Percentiles rank a stretch among this genome's conserved stretches.
These are phyloP conservation scores for Haberlea rhodopensis DNA, from an alignment of 257 asterid genomes.

Conservation along the genomic window DNA sequence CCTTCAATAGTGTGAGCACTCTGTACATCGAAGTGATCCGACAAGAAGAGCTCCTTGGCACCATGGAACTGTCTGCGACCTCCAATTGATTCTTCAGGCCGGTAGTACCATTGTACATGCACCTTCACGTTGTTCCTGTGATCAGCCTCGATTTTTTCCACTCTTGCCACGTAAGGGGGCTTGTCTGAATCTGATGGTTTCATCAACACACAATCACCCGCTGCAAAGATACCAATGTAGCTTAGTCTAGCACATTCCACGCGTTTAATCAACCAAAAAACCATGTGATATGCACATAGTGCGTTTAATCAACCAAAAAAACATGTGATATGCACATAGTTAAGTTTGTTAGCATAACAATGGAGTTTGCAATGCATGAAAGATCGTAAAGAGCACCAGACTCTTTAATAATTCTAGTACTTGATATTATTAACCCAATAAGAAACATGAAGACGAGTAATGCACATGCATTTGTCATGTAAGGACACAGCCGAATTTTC, in stretches of 20 bases:
- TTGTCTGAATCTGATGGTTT: conserved; percentile 57
- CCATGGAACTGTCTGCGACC: conserved; percentile 82
- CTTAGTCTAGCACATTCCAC: conserved; percentile 6
- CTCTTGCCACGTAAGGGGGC: conserved; percentile 64
- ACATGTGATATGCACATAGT: background rate
- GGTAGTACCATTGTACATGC: conserved; percentile 66
- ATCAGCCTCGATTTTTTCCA: conserved; percentile 62
- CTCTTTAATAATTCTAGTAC: background rate
- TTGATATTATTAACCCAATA: too few relatives aligned
- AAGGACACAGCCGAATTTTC: background rate
- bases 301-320: background rate
- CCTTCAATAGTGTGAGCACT: conserved; percentile 83
- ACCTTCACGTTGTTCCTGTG: conserved; percentile 62
- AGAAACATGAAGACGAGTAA: background rate
- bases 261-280: background rate
- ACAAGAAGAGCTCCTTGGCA: conserved; percentile 65
- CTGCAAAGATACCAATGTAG: conserved; percentile 31
- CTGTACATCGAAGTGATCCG: conserved; percentile 70
- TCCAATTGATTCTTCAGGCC: conserved; percentile 72
- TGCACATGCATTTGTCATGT: background rate
- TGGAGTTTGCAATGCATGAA: background rate
- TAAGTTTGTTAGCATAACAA: background rate
- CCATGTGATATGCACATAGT: background rate
- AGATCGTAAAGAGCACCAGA: background rate
- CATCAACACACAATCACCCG: conserved; percentile 76